Evolutionary conservation across 495 filamentous ascomycete genomes (phyloP).

Genomic region (Xylaria longipes): DNA sequence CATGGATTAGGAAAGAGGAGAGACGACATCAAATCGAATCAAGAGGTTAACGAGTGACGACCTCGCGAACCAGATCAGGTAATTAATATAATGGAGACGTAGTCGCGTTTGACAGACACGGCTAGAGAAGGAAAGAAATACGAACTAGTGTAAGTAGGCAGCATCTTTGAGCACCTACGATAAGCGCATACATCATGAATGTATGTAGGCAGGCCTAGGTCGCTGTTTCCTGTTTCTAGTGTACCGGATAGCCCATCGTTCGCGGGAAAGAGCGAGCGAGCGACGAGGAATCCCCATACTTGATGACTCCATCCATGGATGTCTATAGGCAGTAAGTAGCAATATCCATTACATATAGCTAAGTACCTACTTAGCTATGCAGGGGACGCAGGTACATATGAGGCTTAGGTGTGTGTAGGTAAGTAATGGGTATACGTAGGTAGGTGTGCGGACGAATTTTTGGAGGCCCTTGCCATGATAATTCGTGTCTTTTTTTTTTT

Average conservation of each 20-base stretch:
- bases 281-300: background rate
- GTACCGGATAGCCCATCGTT: background rate
- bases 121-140: constrained; percentile 5
- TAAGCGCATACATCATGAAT: background rate
- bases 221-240: constrained; percentile 7
- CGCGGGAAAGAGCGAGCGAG: constrained; percentile 4
- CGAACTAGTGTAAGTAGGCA: background rate
- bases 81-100: background rate
- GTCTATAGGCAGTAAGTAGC: background rate
- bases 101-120: constrained; percentile 11
- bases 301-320: too few species aligned
- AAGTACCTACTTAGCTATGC: background rate
- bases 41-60: constrained; percentile 1
- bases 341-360: background rate
- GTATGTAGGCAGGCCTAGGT: background rate
- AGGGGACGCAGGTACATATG: background rate
- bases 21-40: background rate
- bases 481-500: background rate
- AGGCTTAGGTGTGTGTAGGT: background rate
- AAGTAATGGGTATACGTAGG: background rate
- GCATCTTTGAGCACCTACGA: background rate
- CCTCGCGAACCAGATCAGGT: background rate
- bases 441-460: background rate
- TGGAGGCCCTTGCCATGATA: background rate
- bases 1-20: background rate